Evolutionary conservation across 2,329 filamentous ascomycete species (phyloP).

Genomic region (Ramichloridium luteum): DNA sequence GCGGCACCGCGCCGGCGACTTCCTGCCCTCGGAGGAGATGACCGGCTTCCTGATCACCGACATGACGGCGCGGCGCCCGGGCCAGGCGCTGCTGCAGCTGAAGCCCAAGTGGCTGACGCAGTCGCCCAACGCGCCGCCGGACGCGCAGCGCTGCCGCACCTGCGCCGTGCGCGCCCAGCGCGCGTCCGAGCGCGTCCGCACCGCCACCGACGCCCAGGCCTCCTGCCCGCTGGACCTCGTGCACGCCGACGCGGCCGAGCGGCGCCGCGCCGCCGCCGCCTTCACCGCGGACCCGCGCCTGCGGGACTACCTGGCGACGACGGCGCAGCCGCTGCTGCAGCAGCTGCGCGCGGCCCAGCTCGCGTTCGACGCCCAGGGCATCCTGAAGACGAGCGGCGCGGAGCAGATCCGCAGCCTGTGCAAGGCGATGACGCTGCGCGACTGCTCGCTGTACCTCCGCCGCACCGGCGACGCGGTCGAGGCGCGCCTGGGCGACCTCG

Average conservation of each 20-base stretch:
- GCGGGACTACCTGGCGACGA: slow-evolving; percentile 16
- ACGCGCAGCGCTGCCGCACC: slow-evolving; percentile 32
- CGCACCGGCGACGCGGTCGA: slow-evolving; percentile 21
- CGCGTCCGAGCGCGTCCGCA: slow-evolving; percentile 15
- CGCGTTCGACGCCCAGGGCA: slow-evolving; percentile 27
- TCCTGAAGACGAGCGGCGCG: slow-evolving; percentile 8
- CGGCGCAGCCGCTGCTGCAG: slow-evolving; percentile 26
- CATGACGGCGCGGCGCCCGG: slow-evolving; percentile 21
- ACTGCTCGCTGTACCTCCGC: slow-evolving; percentile 35
- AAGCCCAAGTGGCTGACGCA: slow-evolving; percentile 40
- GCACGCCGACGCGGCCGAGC: slow-evolving; percentile 16
- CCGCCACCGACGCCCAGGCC: slow-evolving; percentile 22
- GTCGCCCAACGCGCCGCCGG: slow-evolving; percentile 31
- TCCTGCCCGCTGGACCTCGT: slow-evolving; percentile 32
- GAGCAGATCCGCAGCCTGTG: slow-evolving; percentile 17
- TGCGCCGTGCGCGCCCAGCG: slow-evolving; percentile 33
- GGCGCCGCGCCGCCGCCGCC: slow-evolving; percentile 13
- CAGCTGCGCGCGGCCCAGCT: slow-evolving; percentile 28
- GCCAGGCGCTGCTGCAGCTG: slow-evolving; percentile 27
- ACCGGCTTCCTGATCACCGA: slow-evolving; percentile 25
- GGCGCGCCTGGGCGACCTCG: slow-evolving; percentile 34
- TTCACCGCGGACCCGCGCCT: slow-evolving; percentile 17
- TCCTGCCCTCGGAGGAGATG: slow-evolving; percentile 17
- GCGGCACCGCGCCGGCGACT: slow-evolving; percentile 15
- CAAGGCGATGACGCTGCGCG: slow-evolving; percentile 36